Percentiles rank a stretch among this genome's conserved stretches.
These are phyloP conservation scores for Annulohypoxylon moriforme DNA, from an alignment of 495 filamentous ascomycete genomes.

Conservation along the genomic window DNA sequence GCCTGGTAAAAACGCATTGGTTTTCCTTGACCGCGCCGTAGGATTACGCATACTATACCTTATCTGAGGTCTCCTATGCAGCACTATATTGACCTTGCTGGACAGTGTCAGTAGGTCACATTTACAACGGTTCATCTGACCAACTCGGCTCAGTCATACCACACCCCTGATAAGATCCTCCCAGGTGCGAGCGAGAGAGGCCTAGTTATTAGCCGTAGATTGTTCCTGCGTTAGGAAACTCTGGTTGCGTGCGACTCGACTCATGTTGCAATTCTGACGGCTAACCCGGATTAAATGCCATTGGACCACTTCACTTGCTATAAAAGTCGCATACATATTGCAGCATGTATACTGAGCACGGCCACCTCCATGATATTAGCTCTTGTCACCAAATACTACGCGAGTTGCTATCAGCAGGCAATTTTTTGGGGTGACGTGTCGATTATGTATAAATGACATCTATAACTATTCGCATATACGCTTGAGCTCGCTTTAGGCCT, in stretches of 20 bases:
- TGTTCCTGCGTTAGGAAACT: conserved; percentile 42
- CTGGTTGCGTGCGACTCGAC: conserved; percentile 27
- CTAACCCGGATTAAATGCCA: conserved; percentile 39
- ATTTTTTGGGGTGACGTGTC: conserved; percentile 31
- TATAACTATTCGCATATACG: conserved; percentile 26
- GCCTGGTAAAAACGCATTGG: neutral
- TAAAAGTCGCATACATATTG: conserved; percentile 28
- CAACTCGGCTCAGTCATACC: conserved; percentile 16
- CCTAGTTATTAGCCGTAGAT: conserved; percentile 20
- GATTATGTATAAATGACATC: conserved; percentile 32
- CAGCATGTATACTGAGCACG: conserved; percentile 13
- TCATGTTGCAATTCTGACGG: conserved; percentile 36
- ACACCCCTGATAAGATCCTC: conserved; percentile 26
- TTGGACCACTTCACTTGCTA: conserved; percentile 39
- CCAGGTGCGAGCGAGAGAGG: conserved; percentile 1
- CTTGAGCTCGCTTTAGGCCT: neutral
- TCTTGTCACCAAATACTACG: conserved; percentile 2
- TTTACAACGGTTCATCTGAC: conserved; percentile 34
- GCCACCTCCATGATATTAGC: conserved; percentile 6
- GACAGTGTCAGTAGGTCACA: conserved; percentile 27
- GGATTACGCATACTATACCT: conserved; percentile 11
- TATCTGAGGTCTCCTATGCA: neutral
- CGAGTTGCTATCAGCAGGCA: neutral
- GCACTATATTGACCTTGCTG: conserved; percentile 16
- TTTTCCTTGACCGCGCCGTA: neutral